Evolutionary conservation across 2,329 filamentous ascomycete species (phyloP).

Genomic region (Botrytis fragariae): DNA sequence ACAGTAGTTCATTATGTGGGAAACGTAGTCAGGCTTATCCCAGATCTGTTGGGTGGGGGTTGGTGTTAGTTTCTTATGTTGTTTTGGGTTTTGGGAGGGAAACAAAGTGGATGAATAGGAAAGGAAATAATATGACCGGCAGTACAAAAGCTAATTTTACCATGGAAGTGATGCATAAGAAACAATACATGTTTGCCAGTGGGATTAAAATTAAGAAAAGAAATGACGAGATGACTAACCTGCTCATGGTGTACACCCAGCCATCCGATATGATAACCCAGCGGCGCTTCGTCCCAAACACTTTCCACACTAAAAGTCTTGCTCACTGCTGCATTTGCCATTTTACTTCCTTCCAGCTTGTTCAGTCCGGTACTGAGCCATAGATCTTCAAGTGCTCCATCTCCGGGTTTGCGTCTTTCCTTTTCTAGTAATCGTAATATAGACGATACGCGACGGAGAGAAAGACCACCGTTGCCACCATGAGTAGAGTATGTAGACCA

Average conservation of each 20-base stretch:
- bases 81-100: fast-evolving
- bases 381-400: constrained; percentile 52
- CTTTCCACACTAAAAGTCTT: constrained; percentile 51
- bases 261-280: constrained; percentile 53
- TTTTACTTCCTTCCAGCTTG: constrained; percentile 47
- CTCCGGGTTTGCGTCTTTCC: constrained; percentile 48
- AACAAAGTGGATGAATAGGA: no score
- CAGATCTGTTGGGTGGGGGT: constrained; percentile 43
- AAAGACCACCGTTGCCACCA: constrained; percentile 54
- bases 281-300: constrained; percentile 48
- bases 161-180: neutral
- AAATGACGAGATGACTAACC: neutral
- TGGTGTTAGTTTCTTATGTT: constrained; percentile 19
- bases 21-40: constrained; percentile 45
- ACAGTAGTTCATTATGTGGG: constrained; percentile 54
- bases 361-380: constrained; percentile 53
- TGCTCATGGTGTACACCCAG: constrained; percentile 40
- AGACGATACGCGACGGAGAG: constrained; percentile 51
- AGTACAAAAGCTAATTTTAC: no score
- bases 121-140: neutral
- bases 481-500: constrained; percentile 44
- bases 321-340: constrained; percentile 43
- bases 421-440: constrained; percentile 49
- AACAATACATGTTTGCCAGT: neutral
- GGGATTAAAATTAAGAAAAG: neutral